Conservation (phyloP, 129 eudicot genomes). For the Saussurea involucrata region DNA sequence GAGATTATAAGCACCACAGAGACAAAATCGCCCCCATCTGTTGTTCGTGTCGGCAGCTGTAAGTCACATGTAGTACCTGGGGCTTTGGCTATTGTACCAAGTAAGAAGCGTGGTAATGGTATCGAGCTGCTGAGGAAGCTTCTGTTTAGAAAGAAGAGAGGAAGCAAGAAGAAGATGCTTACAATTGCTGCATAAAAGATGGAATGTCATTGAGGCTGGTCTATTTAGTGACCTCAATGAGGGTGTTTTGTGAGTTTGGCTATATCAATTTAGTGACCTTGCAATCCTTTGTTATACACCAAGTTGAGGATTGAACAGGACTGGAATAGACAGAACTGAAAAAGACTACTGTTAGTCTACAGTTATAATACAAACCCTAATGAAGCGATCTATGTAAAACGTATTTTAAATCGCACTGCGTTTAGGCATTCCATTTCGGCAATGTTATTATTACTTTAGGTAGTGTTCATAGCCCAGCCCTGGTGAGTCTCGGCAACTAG, state of each 20-base stretch:
- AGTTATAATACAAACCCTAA: too few relatives aligned
- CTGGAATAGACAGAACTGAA: neutral
- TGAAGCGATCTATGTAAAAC: too few relatives aligned
- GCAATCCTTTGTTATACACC: neutral
- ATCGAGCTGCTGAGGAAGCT: conserved; percentile 62
- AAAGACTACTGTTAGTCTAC: too few relatives aligned
- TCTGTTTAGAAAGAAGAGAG: conserved; percentile 60
- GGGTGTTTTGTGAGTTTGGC: conserved; percentile 19
- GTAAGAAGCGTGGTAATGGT: conserved; percentile 53
- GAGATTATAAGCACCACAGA: conserved; percentile 41
- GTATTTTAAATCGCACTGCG: too few relatives aligned
- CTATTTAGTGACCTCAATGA: conserved; percentile 9
- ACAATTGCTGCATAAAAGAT: conserved; percentile 25
- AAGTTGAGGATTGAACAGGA: too few relatives aligned
- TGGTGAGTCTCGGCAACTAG: too few relatives aligned
- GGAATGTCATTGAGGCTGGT: neutral
- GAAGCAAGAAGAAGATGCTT: conserved; percentile 49
- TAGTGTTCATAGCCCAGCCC: too few relatives aligned
- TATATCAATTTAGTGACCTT: conserved; percentile 1
- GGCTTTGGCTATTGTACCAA: conserved; percentile 58
- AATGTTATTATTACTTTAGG: too few relatives aligned
- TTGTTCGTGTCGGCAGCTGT: conserved; percentile 29
- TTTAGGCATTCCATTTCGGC: too few relatives aligned
- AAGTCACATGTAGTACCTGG: conserved; percentile 35
- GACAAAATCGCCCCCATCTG: conserved; percentile 13